A percentile compares a stretch with the other conserved stretches of the same genome.
These are phyloP conservation scores for Micractinium sp. DNA, from an alignment of 139 green algal species.

Conservation along the genomic window DNA sequence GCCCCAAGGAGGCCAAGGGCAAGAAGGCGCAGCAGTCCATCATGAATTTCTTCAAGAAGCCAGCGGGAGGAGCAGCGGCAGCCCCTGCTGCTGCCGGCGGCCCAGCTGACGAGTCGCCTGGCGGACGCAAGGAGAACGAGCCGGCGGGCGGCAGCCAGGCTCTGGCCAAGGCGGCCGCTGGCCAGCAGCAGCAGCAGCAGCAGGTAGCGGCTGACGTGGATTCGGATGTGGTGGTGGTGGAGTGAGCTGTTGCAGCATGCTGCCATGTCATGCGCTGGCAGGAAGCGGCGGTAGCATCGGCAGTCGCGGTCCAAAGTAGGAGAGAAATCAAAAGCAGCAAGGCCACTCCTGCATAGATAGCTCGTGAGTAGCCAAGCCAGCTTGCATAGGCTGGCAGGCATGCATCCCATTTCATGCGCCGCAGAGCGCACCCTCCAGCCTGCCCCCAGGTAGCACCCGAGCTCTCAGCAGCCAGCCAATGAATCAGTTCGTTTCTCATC, in stretches of 20 bases:
- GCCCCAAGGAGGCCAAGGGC: neutral
- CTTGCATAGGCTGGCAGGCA: too few species aligned
- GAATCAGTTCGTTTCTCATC: too few species aligned
- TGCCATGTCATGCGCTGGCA: too few species aligned
- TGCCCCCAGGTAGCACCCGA: too few species aligned
- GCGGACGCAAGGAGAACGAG: conserved; percentile 16
- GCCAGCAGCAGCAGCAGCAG: neutral
- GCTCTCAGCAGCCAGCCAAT: too few species aligned
- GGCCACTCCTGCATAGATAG: too few species aligned
- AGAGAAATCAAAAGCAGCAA: too few species aligned
- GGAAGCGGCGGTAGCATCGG: too few species aligned
- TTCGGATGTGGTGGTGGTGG: neutral
- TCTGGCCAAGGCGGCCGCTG: neutral
- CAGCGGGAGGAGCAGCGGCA: neutral
- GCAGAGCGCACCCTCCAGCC: too few species aligned
- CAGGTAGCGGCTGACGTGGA: neutral
- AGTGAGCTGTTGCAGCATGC: neutral
- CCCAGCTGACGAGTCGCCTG: neutral
- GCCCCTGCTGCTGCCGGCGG: neutral
- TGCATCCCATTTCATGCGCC: too few species aligned
- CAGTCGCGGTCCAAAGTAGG: too few species aligned
- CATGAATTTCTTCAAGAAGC: neutral
- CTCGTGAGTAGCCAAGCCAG: too few species aligned
- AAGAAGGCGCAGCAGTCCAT: neutral
- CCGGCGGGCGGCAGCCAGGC: neutral